Evolutionary conservation across 352 stramenopile genomes (phyloP).

Genomic region (Lagenidium giganteum): DNA sequence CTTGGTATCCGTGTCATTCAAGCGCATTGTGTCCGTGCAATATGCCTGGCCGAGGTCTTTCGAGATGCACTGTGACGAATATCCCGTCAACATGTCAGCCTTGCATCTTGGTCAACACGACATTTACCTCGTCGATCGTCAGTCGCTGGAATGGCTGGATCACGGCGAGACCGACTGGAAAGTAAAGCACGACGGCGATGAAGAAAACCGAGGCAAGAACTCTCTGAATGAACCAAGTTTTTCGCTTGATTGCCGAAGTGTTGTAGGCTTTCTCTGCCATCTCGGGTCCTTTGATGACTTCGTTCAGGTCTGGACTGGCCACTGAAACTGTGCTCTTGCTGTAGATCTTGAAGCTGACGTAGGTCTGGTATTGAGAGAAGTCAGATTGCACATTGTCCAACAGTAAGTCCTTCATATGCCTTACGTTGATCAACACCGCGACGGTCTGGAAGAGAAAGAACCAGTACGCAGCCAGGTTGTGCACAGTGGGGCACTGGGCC

Average conservation of each 20-base stretch:
- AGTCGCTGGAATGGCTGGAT: constrained; percentile 12
- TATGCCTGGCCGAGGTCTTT: constrained; percentile 25
- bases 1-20: constrained; percentile 24
- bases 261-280: background rate
- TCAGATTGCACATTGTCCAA: too few relatives aligned
- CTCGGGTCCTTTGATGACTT: too few relatives aligned
- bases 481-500: constrained; percentile 31
- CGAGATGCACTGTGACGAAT: too few relatives aligned
- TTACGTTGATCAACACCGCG: constrained; percentile 44
- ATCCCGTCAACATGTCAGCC: too few relatives aligned
- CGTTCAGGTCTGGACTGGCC: too few relatives aligned
- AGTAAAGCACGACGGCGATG: constrained; percentile 18
- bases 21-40: constrained; percentile 28
- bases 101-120: too few relatives aligned
- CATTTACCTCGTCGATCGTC: constrained; percentile 1
- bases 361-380: constrained; percentile 14
- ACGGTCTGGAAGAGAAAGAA: constrained; percentile 52
- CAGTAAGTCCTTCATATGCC: too few relatives aligned
- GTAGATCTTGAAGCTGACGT: constrained; percentile 37
- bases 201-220: constrained; percentile 3
- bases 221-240: background rate
- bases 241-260: too few relatives aligned
- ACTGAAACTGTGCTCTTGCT: too few relatives aligned
- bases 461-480: constrained; percentile 47
- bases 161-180: constrained; percentile 20